phyloP scores from a whole-genome alignment of 768 basidiomycete species.

The Russula olivacea region DNA sequence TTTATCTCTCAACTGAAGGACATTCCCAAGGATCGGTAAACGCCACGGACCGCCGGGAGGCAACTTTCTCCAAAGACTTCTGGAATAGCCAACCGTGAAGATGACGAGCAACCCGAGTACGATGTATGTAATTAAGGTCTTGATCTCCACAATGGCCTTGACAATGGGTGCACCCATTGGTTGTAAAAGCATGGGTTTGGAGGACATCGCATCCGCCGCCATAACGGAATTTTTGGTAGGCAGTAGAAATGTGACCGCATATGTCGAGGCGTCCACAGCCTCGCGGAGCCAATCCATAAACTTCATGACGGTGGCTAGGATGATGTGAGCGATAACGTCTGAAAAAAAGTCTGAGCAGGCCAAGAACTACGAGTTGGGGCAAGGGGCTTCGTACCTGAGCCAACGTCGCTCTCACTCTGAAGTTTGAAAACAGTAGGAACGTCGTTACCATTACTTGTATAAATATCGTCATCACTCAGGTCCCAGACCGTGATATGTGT shows the following conservation, averaged over 20 bases:
- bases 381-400: neutral
- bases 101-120: neutral
- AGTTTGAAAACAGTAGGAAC: neutral
- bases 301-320: neutral
- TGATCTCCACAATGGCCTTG: neutral
- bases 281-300: neutral
- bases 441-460: neutral
- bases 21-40: conserved; percentile 9
- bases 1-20: neutral
- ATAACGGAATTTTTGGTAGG: neutral
- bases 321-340: neutral
- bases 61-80: conserved; percentile 7
- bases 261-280: neutral
- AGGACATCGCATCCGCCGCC: too few relatives aligned
- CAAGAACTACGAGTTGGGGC: neutral
- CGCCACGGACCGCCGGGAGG: conserved; percentile 1
- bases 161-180: neutral
- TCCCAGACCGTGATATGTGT: neutral
- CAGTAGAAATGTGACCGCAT: neutral
- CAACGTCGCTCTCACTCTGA: neutral
- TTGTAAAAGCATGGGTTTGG: neutral
- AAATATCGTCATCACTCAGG: neutral
- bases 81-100: neutral
- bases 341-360: neutral
- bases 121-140: neutral